These are phyloP conservation scores for Globisporangium irregulare DNA, from an alignment of 352 stramenopile species.

Conservation along the genomic window DNA sequence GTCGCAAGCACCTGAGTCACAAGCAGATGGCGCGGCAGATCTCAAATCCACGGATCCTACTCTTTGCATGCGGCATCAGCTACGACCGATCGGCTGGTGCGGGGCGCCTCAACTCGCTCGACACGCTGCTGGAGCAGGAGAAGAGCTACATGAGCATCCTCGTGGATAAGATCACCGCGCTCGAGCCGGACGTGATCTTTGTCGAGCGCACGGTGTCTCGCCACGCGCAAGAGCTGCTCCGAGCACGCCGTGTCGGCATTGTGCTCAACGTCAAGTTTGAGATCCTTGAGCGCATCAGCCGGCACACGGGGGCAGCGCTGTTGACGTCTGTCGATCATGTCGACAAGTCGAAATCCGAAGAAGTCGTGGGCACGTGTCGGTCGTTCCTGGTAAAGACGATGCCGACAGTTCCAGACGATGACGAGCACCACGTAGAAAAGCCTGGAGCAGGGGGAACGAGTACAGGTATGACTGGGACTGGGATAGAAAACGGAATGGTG, in stretches of 20 bases:
- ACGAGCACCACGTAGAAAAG: conserved; percentile 22
- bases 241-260: conserved; percentile 89
- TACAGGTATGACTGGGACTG: neutral
- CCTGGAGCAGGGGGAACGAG: conserved; percentile 3
- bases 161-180: conserved; percentile 94
- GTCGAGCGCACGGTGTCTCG: conserved; percentile 88
- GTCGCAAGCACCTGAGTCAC: conserved; percentile 95
- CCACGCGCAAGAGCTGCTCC: conserved; percentile 92
- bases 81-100: conserved; percentile 89
- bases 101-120: conserved; percentile 90
- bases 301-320: conserved; percentile 92
- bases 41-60: conserved; percentile 95
- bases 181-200: conserved; percentile 95
- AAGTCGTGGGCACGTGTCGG: conserved; percentile 62
- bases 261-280: conserved; percentile 94
- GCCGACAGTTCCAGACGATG: conserved; percentile 38
- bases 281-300: conserved; percentile 90
- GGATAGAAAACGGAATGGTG: conserved; percentile 18
- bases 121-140: conserved; percentile 96
- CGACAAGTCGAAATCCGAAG: conserved; percentile 38
- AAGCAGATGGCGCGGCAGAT: conserved; percentile 95
- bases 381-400: conserved; percentile 72
- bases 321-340: conserved; percentile 94
- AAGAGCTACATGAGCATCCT: conserved; percentile 97
- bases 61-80: conserved; percentile 95